These are phyloP conservation scores for Penicillium mononematosum DNA, from an alignment of 495 filamentous ascomycete species.

Conservation along the genomic window DNA sequence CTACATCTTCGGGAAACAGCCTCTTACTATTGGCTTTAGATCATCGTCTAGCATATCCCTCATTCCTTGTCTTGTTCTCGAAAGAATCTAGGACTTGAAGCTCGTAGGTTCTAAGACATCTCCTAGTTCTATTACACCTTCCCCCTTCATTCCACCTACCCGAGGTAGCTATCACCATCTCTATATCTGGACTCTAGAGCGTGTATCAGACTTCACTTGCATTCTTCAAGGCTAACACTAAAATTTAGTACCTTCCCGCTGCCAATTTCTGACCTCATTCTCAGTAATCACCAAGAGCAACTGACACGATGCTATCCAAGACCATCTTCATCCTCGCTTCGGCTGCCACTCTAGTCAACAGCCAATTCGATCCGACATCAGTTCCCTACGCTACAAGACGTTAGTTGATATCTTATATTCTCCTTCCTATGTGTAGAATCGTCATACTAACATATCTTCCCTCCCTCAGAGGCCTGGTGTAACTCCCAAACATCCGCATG, in stretches of 20 bases:
- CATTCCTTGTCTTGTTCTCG: constrained; percentile 11
- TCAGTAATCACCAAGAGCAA: neutral
- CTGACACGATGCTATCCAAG: constrained; percentile 29
- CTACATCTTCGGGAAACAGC: neutral
- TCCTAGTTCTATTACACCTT: neutral
- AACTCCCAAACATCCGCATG: constrained; percentile 62
- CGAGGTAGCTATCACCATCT: constrained; percentile 11
- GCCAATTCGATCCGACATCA: constrained; percentile 60
- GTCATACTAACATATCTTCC: neutral
- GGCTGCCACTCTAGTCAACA: constrained; percentile 32
- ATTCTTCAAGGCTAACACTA: neutral
- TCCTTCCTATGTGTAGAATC: constrained; percentile 12
- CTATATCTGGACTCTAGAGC: neutral
- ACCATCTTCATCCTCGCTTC: constrained; percentile 34
- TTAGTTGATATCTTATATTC: constrained; percentile 22
- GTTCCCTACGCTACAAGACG: constrained; percentile 51
- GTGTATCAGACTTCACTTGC: neutral
- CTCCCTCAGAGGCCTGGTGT: constrained; percentile 65
- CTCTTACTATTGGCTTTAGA: constrained; percentile 12
- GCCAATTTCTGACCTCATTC: constrained; percentile 5
- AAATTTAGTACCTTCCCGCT: neutral
- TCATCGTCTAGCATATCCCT: constrained; percentile 12
- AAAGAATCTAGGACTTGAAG: constrained; percentile 8
- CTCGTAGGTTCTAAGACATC: constrained; percentile 19
- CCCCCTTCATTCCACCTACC: constrained; percentile 24